These are phyloP conservation scores for Pythium plurisporium DNA, from an alignment of 352 stramenopile genomes.

Conservation along the genomic window DNA sequence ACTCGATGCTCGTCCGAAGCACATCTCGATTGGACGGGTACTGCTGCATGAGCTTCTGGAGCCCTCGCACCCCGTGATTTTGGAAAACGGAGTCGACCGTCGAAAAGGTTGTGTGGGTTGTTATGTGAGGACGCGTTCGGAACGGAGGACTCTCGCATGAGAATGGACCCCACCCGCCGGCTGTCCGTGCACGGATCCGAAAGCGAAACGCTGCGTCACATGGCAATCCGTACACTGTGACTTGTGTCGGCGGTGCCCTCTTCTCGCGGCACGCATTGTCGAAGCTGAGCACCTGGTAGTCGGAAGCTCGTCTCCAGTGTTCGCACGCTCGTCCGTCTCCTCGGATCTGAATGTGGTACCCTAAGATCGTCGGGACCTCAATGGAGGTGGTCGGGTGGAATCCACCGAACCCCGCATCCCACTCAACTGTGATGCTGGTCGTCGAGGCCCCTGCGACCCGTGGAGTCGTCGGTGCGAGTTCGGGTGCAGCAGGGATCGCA, in stretches of 20 bases:
- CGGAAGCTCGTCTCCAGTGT: conserved; percentile 46
- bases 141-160: conserved; percentile 32
- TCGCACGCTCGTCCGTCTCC: conserved; percentile 43
- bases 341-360: conserved; percentile 55
- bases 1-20: conserved; percentile 35
- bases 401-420: conserved; percentile 18
- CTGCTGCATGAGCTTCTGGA: conserved; percentile 43
- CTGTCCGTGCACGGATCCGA: conserved; percentile 46
- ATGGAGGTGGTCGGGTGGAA: conserved; percentile 6
- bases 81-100: conserved; percentile 24
- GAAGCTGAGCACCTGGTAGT: conserved; percentile 50
- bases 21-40: conserved; percentile 29
- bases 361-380: conserved; percentile 46
- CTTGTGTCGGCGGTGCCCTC: conserved; percentile 20
- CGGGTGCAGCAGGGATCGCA: conserved; percentile 36
- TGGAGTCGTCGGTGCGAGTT: conserved; percentile 27
- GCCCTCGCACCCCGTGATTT: conserved; percentile 14
- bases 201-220: conserved; percentile 56
- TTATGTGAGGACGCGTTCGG: conserved; percentile 35
- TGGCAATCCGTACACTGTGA: conserved; percentile 34
- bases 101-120: conserved; percentile 29
- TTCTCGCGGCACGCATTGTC: conserved; percentile 39
- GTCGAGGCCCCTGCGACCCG: conserved; percentile 31
- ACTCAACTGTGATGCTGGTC: conserved; percentile 46
- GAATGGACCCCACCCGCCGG: conserved; percentile 63